Base-by-base conservation (phyloP, 1,284 basidiomycete genomes). In the Meripilus lineatus region DNA sequence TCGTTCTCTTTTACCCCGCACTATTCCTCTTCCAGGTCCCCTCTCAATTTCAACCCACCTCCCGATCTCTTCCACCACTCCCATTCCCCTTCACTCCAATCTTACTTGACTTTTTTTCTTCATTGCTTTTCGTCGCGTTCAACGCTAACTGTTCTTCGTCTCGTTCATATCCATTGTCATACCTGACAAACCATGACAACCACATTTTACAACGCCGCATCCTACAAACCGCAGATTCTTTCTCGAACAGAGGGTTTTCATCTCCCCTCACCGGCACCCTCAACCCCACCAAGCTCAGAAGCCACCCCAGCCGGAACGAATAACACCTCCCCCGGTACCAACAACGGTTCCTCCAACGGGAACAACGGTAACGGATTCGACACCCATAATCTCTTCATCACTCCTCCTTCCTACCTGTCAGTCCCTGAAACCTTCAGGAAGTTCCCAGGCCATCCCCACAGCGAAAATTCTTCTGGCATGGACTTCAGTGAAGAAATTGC, bases 401-500 rank as follows among this genome's bases (percentile, higher is more conserved):
- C 65, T 0, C 65, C 67, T n/a, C 59, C 59, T 5, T 41, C 49
- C 36, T 59, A 61, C 52, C 58, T 62, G 56, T 69, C 70, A 48
- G 57, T 75, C 35, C 74, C 71, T 1, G 74, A 77, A 36, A 50
- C 74, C 0, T 74, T 74, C 56, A 69, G 76, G 56, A 76, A 77
- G 56, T 74, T 74, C 56, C 57, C 39, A 13, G 50, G 40, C 17
- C 43, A 35, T 38, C 42, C 11, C 50, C 44, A 30, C 43, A 11
- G 48, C 45, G n/a, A n/a, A n/a, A n/a, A n/a, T n/a, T 5, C 20
- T 3, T 35, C 40, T 10, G 13, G 26, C 34, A 73, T 79, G 66
- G 82, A 82, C 61, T 76, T 83, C 51, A 59, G 65, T 37, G 81
- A 84, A 62, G 82, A 84, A 50, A 75, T 84, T 40, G 78, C 77